Percentiles rank a stretch among this genome's conserved stretches.
These are phyloP conservation scores for Neurospora discreta DNA, from an alignment of 495 filamentous ascomycete species.

Conservation along the genomic window DNA sequence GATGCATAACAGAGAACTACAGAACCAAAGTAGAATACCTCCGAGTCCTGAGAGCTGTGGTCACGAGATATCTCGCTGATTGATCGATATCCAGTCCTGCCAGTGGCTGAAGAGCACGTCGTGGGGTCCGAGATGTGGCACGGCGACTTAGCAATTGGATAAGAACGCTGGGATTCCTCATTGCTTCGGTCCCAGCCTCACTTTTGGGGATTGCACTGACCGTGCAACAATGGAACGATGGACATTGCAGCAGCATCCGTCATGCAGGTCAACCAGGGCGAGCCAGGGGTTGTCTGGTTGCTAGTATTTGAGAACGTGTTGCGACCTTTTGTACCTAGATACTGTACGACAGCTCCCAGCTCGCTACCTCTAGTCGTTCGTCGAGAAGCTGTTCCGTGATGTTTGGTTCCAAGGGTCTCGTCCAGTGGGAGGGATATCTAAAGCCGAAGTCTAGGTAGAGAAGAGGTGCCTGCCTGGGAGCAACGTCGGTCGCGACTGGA, in stretches of 20 bases:
- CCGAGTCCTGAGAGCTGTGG: background rate
- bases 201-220: slow-evolving; percentile 3
- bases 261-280: slow-evolving; percentile 10
- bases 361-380: background rate
- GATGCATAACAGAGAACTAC: background rate
- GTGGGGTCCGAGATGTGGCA: slow-evolving; percentile 8
- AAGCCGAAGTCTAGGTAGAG: background rate
- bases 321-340: background rate
- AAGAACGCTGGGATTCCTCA: slow-evolving; percentile 1
- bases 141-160: slow-evolving; percentile 7
- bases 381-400: background rate
- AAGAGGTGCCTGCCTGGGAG: background rate
- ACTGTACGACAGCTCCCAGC: background rate
- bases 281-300: slow-evolving; percentile 3
- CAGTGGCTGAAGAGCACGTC: slow-evolving; percentile 10
- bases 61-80: slow-evolving; percentile 1
- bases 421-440: background rate
- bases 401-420: background rate
- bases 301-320: slow-evolving; percentile 1
- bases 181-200: slow-evolving; percentile 10
- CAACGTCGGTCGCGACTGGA: background rate
- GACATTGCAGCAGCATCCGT: slow-evolving; percentile 3
- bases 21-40: background rate
- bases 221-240: slow-evolving; percentile 1
- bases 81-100: background rate